Conservation (phyloP, 1,284 basidiomycete species). For the Taiwanofungus camphoratus region DNA sequence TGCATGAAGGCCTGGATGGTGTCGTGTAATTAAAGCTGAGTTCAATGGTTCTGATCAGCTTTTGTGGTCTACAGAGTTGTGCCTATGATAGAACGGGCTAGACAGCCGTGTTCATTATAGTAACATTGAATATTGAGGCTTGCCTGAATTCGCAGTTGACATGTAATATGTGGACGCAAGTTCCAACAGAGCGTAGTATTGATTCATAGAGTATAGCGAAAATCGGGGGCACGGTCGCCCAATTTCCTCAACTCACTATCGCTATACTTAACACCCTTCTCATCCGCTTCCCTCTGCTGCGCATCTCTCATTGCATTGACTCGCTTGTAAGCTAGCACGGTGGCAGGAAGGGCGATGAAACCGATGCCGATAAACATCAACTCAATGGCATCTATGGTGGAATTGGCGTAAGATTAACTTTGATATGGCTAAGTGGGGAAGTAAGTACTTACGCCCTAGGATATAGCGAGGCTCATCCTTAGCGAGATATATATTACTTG, state of each 20-base stretch:
- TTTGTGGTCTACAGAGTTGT: no score
- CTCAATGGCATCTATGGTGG: slow-evolving; percentile 47
- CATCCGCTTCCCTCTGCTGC: slow-evolving; percentile 12
- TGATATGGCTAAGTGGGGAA: background rate
- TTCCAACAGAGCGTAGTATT: no score
- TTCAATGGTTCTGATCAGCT: no score
- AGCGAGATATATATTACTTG: slow-evolving; percentile 53
- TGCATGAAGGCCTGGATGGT: no score
- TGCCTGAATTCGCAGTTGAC: no score
- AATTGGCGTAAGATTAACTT: no score
- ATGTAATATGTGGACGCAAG: no score
- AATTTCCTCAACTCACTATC: slow-evolving; percentile 40
- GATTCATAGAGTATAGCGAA: slow-evolving; percentile 50
- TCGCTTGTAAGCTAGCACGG: slow-evolving; percentile 44
- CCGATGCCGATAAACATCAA: slow-evolving; percentile 66
- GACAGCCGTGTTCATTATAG: no score
- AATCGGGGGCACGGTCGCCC: slow-evolving; percentile 62
- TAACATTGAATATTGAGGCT: no score
- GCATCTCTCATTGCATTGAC: slow-evolving; percentile 43
- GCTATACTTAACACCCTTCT: slow-evolving; percentile 11
- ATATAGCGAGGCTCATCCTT: slow-evolving; percentile 54
- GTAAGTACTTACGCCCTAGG: slow-evolving; percentile 47
- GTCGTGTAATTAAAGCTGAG: no score
- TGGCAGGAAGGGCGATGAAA: slow-evolving; percentile 43
- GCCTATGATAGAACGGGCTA: no score